phyloP scores from a whole-genome alignment of 2,329 filamentous ascomycete species.

The Chrysoporthe austroafricana region DNA sequence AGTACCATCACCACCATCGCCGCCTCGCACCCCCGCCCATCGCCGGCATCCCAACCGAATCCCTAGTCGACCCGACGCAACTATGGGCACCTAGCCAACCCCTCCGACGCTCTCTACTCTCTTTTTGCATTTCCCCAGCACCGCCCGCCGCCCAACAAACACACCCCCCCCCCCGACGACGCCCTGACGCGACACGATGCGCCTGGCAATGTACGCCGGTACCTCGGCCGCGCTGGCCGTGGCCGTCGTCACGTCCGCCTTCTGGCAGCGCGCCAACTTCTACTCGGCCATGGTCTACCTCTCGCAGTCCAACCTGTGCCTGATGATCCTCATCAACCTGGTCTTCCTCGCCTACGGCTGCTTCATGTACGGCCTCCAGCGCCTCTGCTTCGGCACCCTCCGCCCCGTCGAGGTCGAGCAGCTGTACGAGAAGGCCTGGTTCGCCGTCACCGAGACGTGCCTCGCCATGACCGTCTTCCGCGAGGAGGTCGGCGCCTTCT shows the following conservation, averaged over 20 bases:
- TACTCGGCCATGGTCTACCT: slow-evolving; percentile 98
- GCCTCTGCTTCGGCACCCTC: slow-evolving; percentile 85
- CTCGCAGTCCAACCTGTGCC: slow-evolving; percentile 91
- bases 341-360: slow-evolving; percentile 79
- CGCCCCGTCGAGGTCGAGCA: slow-evolving; percentile 96
- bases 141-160: slow-evolving; percentile 11
- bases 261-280: slow-evolving; percentile 95
- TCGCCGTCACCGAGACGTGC: slow-evolving; percentile 94
- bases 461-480: slow-evolving; percentile 98
- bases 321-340: slow-evolving; percentile 93
- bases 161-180: not conserved
- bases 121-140: slow-evolving; percentile 10
- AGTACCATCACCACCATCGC: slow-evolving; percentile 18
- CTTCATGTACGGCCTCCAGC: slow-evolving; percentile 84
- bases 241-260: slow-evolving; percentile 83
- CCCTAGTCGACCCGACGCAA: slow-evolving; percentile 18
- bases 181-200: slow-evolving; percentile 50
- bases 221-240: slow-evolving; percentile 83
- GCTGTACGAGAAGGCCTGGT: slow-evolving; percentile 97
- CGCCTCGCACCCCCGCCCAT: slow-evolving; percentile 17
- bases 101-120: slow-evolving; percentile 12
- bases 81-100: slow-evolving; percentile 28
- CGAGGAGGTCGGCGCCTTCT: slow-evolving; percentile 92
- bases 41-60: slow-evolving; percentile 7
- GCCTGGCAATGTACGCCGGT: slow-evolving; percentile 64